Percentiles rank a stretch among this genome's conserved stretches.
Evolutionary conservation across 225 moss, liverwort and hornwort genomes (phyloP).

Genomic region (Marchantia polymorpha): DNA sequence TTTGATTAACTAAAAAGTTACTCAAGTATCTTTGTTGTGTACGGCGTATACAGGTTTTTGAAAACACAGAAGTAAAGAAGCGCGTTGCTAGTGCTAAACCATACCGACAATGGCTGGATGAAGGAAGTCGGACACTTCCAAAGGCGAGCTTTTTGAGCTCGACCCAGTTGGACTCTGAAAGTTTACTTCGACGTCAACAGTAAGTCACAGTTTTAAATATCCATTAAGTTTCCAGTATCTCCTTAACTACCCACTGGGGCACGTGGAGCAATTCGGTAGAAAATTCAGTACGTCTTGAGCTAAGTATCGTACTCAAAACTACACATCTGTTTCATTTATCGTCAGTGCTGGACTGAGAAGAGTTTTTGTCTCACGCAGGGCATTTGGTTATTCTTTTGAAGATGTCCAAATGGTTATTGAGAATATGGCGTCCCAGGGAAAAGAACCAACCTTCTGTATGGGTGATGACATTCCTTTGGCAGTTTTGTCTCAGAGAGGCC

Average conservation of each 20-base stretch:
- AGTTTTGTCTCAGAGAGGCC: conserved; percentile 69
- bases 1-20: no score
- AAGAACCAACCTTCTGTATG: conserved; percentile 98
- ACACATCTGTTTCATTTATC: background rate
- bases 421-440: conserved; percentile 94
- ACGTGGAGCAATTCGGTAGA: no score
- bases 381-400: conserved; percentile 88
- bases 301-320: no score
- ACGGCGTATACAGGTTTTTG: conserved; percentile 56
- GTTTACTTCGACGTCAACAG: conserved; percentile 79
- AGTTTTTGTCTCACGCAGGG: conserved; percentile 39
- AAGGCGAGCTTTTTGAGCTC: conserved; percentile 50
- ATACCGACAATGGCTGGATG: conserved; percentile 77
- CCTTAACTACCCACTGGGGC: no score
- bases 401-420: conserved; percentile 98
- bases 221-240: no score
- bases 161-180: conserved; percentile 57
- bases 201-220: conserved; percentile 27
- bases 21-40: no score
- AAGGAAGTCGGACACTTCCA: conserved; percentile 54
- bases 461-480: conserved; percentile 92
- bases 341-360: background rate
- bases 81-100: conserved; percentile 80
- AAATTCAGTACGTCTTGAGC: no score
- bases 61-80: conserved; percentile 92